Percentiles rank a stretch among this genome's conserved stretches.
Evolutionary conservation across 2,329 filamentous ascomycete genomes (phyloP).

Genomic region (Dendrostoma leiphaemia): DNA sequence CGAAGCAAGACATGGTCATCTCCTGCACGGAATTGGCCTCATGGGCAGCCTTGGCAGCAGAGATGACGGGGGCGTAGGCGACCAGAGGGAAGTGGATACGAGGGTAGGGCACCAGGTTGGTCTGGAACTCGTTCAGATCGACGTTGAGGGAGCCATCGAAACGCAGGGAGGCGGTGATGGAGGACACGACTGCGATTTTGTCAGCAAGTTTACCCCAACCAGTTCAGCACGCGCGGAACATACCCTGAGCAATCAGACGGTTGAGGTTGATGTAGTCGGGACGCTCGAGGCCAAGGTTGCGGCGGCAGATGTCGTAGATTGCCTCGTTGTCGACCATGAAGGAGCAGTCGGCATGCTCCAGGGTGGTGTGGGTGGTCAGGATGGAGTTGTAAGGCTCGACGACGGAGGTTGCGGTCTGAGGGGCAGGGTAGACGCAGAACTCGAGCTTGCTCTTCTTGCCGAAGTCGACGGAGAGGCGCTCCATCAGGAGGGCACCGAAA

Average conservation of each 20-base stretch:
- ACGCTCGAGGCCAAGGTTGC: slow-evolving; percentile 94
- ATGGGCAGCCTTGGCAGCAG: slow-evolving; percentile 91
- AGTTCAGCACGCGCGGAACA: slow-evolving; percentile 19
- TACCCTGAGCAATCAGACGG: slow-evolving; percentile 95
- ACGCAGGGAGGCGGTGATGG: slow-evolving; percentile 95
- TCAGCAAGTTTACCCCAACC: slow-evolving; percentile 26
- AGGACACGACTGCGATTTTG: slow-evolving; percentile 74
- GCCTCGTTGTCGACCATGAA: slow-evolving; percentile 99
- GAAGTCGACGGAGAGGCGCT: slow-evolving; percentile 97
- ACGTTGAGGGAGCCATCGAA: slow-evolving; percentile 99
- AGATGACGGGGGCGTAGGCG: slow-evolving; percentile 92
- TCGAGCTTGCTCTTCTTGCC: slow-evolving; percentile 99
- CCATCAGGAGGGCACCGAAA: slow-evolving; percentile 97
- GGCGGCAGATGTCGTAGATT: slow-evolving; percentile 98
- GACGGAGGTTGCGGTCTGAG: slow-evolving; percentile 93
- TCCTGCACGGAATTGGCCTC: slow-evolving; percentile 98
- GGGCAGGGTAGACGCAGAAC: slow-evolving; percentile 98
- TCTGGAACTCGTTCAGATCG: slow-evolving; percentile 99
- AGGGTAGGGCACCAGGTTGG: slow-evolving; percentile 97
- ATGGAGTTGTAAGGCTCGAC: slow-evolving; percentile 99
- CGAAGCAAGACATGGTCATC: slow-evolving; percentile 99
- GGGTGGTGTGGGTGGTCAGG: slow-evolving; percentile 96
- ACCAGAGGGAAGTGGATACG: slow-evolving; percentile 99
- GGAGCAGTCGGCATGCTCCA: slow-evolving; percentile 99
- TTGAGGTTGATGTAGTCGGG: slow-evolving; percentile 99